These are phyloP conservation scores for Saccharomyces mikatae DNA, from an alignment of 805 yeast species.

Conservation along the genomic window DNA sequence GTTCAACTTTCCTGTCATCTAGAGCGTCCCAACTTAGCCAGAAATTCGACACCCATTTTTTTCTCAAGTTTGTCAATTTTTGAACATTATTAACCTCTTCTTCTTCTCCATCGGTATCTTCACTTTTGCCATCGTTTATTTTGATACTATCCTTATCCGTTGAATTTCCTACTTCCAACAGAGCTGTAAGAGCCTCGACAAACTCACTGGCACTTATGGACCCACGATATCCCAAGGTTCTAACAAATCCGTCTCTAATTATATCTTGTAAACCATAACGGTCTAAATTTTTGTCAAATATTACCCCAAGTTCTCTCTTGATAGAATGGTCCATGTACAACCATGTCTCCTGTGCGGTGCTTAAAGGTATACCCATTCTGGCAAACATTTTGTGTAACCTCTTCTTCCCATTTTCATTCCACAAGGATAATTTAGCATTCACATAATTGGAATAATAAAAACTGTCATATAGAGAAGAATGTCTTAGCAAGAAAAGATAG, in stretches of 20 bases:
- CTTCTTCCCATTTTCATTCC: constrained; percentile 89
- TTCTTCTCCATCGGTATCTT: constrained; percentile 26
- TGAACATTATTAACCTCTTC: constrained; percentile 13
- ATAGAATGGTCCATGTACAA: constrained; percentile 74
- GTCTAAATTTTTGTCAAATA: constrained; percentile 63
- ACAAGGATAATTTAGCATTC: constrained; percentile 74
- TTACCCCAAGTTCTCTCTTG: constrained; percentile 61
- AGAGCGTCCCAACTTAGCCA: constrained; percentile 64
- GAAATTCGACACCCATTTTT: constrained; percentile 66
- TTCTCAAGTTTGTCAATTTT: constrained; percentile 32
- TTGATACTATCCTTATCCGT: constrained; percentile 8
- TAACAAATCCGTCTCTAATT: constrained; percentile 74
- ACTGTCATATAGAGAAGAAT: constrained; percentile 88
- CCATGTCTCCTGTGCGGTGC: constrained; percentile 89
- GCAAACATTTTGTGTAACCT: constrained; percentile 87
- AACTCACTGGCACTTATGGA: constrained; percentile 86
- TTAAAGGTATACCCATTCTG: constrained; percentile 87
- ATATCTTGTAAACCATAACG: constrained; percentile 77
- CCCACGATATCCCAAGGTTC: constrained; percentile 83
- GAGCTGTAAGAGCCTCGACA: constrained; percentile 79
- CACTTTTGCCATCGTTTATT: constrained; percentile 6
- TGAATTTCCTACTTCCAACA: constrained; percentile 60
- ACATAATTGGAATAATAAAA: constrained; percentile 87
- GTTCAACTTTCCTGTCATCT: constrained; percentile 35
- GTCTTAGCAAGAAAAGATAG: constrained; percentile 75